Base-by-base conservation (phyloP, 176 grass and related monocot genomes). In the Tillandsia fasciculata region DNA sequence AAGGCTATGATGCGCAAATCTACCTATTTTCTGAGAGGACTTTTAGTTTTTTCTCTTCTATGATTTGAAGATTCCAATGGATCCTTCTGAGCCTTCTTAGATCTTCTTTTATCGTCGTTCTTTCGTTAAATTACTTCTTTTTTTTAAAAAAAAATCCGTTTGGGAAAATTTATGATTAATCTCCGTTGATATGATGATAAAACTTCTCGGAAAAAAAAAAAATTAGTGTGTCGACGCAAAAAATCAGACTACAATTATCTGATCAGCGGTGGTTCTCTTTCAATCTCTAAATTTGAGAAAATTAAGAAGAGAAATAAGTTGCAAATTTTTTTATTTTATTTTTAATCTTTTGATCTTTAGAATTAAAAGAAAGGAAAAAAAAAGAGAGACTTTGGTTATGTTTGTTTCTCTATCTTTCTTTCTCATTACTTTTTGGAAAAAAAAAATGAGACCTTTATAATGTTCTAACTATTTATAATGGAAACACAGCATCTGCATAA, bases 171-270 rank as follows among this genome's bases (percentile, higher is more conserved):
- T 1, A 24, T 33, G 64, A 70, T 69, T 42, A 64, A 18, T 0
- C 1, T n/a, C 67, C 2, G 77, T 87, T 85, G 92, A 88, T 47
- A 72, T 88, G 88, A 96, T 66, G 88, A 96, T 88, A 42, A 76
- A 10, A 11, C 52, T 83, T 77, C n/a, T 27, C 85, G 66, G 83
- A 96, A 96, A 12, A 22, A 33, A 33, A 33, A 0, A 33, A 33
- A 4, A 12, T 24, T 18, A 26, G 53, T 54, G 53, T 96, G 92
- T 91, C 82, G 73, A 67, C 50, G 10, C 0, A 48, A 82, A 83
- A 65, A 70, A 53, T 88, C 85, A 96, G 85, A 96, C 85, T 88
- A 96, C 92, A 96, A 88, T 91, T 96, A 96, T 96, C 92, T 96
- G 85, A 96, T 91, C 92, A 54, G 73, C 72, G 54, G 26, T 42